These are phyloP conservation scores for Rubroboletus satanas DNA, from an alignment of 768 basidiomycete species.

Conservation along the genomic window DNA sequence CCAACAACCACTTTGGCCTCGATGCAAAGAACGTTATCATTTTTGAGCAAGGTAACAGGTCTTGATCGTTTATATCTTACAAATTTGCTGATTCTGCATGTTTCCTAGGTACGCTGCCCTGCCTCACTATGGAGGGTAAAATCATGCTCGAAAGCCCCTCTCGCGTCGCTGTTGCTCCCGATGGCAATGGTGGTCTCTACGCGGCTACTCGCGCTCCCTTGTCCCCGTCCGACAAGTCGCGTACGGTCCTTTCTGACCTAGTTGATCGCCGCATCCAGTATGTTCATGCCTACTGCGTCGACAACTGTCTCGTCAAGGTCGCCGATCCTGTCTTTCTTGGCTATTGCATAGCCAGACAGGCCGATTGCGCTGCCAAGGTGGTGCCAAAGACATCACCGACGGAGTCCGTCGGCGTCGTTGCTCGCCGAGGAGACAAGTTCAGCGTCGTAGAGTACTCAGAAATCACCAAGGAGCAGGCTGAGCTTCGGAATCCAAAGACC, in stretches of 20 bases:
- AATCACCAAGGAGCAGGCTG: conserved; percentile 83
- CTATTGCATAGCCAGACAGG: conserved; percentile 83
- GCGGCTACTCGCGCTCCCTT: conserved; percentile 84
- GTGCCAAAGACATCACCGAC: conserved; percentile 83
- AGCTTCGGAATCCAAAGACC: conserved; percentile 59
- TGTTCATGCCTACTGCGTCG: conserved; percentile 94
- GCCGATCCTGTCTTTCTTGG: conserved; percentile 98
- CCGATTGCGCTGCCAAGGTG: conserved; percentile 94
- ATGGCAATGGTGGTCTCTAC: conserved; percentile 97
- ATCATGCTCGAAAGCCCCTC: conserved; percentile 79
- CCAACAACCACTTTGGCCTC: conserved; percentile 80
- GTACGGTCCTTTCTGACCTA: conserved; percentile 83
- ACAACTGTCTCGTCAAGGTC: conserved; percentile 97
- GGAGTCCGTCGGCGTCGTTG: conserved; percentile 95
- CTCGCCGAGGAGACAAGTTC: conserved; percentile 74
- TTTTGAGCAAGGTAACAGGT: conserved; percentile 87
- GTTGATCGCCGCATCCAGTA: conserved; percentile 72
- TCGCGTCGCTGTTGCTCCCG: conserved; percentile 89
- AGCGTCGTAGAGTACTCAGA: conserved; percentile 98
- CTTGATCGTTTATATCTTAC: background rate
- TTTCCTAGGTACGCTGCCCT: conserved; percentile 83
- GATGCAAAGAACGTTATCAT: conserved; percentile 75
- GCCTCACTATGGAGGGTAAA: conserved; percentile 91
- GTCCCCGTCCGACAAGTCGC: conserved; percentile 51
- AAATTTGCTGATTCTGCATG: background rate